Base-by-base conservation (phyloP, 129 eudicot species). In the Pittosporum tobira region DNA sequence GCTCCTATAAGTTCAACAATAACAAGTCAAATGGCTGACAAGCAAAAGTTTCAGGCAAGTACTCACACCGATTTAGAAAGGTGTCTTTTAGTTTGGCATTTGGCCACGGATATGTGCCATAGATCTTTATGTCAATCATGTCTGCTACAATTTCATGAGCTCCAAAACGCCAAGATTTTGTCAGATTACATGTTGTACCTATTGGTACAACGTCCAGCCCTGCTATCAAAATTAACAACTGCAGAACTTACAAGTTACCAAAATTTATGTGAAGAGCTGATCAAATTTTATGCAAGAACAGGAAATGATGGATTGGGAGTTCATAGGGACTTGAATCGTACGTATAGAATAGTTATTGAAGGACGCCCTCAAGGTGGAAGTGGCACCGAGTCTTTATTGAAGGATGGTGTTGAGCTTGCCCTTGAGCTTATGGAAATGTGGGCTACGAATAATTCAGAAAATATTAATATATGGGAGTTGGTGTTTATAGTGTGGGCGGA, bases 101-200 rank as follows among this genome's bases (percentile, higher is more conserved):
- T 57, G 21, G 31, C 48, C 6, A 57, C 62, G 5, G 62, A 57
- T 12, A 1, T 57, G 38, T 57, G 62, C 62, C 22, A 34, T 57
- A 57, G 62, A 57, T 9, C 29, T 23, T 2, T 14, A 31, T 5
- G 0, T 7, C 15, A 51, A 6, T 31, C 30, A 12, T 38, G 44
- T 38, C 9, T 10, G 31, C 21, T 7, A 15, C 21, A 46, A 4
- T 4, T 36, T 36, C 3, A 12, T 27, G 15, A 36, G 16, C 62
- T 57, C 21, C n/a, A 13, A 9, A 8, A 57, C 21, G 62, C 62
- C n/a, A 57, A 57, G 46, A n/a, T 31, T 36, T 34, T 57, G 15
- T 57, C 62, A 0, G 48, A 57, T 11, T 57, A 57, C 30, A 57
- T 57, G 62, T 9, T 57, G 16, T 57, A 57, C 62, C 27, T 57